Conservation (phyloP, 2,329 filamentous ascomycete species). For the Trichoderma hamatum region DNA sequence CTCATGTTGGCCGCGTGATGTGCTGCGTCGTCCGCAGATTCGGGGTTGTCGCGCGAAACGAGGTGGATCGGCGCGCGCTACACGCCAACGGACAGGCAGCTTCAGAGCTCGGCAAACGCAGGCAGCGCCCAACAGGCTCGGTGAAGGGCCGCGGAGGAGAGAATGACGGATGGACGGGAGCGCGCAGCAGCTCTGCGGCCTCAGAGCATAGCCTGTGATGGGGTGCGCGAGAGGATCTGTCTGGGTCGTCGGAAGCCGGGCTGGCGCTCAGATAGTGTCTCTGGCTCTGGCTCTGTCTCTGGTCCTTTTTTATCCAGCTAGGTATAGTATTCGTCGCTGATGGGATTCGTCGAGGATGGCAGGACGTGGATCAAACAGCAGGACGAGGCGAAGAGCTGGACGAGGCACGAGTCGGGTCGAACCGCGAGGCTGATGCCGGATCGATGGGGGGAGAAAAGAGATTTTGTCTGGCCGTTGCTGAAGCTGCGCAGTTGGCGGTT, state of each 20-base stretch:
- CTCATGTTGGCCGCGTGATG: constrained; percentile 31
- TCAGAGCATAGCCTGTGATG: constrained; percentile 30
- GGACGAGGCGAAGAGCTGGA: neutral
- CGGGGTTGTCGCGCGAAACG: constrained; percentile 14
- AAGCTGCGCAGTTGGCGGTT: constrained; percentile 17
- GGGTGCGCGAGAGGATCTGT: neutral
- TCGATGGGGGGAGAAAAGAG: neutral
- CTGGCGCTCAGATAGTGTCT: neutral
- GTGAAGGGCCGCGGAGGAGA: neutral
- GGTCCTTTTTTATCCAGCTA: neutral
- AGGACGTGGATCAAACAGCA: neutral
- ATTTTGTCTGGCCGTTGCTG: neutral
- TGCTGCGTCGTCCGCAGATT: neutral
- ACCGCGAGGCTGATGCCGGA: neutral
- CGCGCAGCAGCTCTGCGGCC: constrained; percentile 26
- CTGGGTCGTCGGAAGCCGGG: neutral
- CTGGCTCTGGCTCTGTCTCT: neutral
- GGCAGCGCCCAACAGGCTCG: neutral
- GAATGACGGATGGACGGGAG: constrained; percentile 11
- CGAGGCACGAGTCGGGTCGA: neutral
- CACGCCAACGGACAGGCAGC: constrained; percentile 14
- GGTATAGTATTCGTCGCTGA: neutral
- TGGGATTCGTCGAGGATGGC: neutral
- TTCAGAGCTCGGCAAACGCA: neutral
- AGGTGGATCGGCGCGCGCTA: constrained; percentile 24